Evolutionary conservation across 2,329 filamentous ascomycete species (phyloP).

Genomic region (Epichloe sibirici): DNA sequence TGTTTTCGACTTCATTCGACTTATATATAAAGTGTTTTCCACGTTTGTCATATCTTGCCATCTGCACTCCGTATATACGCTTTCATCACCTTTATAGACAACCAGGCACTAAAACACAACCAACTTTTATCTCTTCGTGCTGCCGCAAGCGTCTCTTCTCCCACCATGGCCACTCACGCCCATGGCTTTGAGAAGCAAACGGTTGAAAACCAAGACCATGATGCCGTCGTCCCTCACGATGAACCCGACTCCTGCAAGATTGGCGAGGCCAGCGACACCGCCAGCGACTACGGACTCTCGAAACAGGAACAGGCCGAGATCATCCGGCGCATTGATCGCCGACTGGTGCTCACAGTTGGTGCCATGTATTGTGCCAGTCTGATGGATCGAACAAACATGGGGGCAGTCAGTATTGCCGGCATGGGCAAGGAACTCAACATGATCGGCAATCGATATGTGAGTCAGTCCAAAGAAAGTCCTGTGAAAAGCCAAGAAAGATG

Average conservation of each 20-base stretch:
- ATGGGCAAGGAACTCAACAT: conserved; percentile 37
- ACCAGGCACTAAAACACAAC: too few species aligned
- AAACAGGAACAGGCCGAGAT: conserved; percentile 53
- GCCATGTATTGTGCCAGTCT: conserved; percentile 62
- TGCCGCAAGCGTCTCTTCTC: background rate
- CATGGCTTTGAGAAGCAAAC: conserved; percentile 13
- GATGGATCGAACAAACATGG: conserved; percentile 70
- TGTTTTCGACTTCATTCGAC: too few species aligned
- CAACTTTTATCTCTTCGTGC: background rate
- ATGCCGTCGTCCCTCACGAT: conserved; percentile 11
- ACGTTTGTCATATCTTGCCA: too few species aligned
- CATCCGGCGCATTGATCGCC: conserved; percentile 55
- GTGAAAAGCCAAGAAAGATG: too few species aligned
- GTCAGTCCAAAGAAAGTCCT: conserved; percentile 7
- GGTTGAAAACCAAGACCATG: conserved; percentile 13
- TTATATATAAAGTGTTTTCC: too few species aligned
- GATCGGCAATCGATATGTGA: conserved; percentile 32
- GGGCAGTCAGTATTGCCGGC: conserved; percentile 60
- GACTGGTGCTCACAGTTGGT: conserved; percentile 49
- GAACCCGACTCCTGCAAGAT: conserved; percentile 12
- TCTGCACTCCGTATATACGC: too few species aligned
- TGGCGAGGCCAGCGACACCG: conserved; percentile 35
- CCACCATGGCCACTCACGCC: conserved; percentile 13
- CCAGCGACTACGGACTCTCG: conserved; percentile 35
- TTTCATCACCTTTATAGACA: too few species aligned